Base-by-base conservation (phyloP, 2,329 filamentous ascomycete genomes). In the Penicillium sp. region DNA sequence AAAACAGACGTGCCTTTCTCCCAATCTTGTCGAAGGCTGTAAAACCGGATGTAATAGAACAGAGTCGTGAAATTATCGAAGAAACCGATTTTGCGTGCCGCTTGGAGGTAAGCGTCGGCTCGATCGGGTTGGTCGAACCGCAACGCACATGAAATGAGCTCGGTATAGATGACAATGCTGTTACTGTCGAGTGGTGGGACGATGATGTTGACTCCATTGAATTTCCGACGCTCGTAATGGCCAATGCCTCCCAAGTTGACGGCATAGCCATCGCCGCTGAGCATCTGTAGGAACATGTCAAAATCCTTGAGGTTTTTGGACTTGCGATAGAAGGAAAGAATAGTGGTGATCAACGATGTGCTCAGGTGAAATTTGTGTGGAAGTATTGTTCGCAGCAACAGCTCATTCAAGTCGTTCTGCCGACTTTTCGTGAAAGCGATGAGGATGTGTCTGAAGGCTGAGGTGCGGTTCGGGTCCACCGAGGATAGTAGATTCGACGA, bases 251-350 rank as follows among this genome's bases (percentile, higher is more conserved):
- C 53, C 34, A 68, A 34, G 23, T 66, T 64, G 6, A 61, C 52
- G 6, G 59, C 53, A 29, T 60, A 64, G 2, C 55, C 52, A 20
- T 59, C 47, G 2, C 62, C 64, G 20, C 56, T 53, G 8, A 68
- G 44, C 53, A 62, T 61, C 28, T 57, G 48, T 20, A 68, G 41
- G 34, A 67, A 66, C 14, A 59, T 39, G 33, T 68, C 64, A 27
- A 68, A 68, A n/a, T 56, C 54, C 28, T 59, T 61, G 3, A 68
- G 52, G 29, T 68, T 62, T 37, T 62, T 65, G 2, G 60, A 56
- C 42, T 65, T 67, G 30, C 60, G 61, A 41, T 56, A 67, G 38
- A 60, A 66, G 9, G 53, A 55, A 17, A 68, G 20, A 4, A 64
- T 62, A 0, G 61, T 50, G 26, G 62, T 51, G 17, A 68, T 62